Evolutionary conservation across 345 rosid genomes (phyloP), one percentile per base, ranked within the genome.

Genomic region (Raphanus sativus): DNA sequence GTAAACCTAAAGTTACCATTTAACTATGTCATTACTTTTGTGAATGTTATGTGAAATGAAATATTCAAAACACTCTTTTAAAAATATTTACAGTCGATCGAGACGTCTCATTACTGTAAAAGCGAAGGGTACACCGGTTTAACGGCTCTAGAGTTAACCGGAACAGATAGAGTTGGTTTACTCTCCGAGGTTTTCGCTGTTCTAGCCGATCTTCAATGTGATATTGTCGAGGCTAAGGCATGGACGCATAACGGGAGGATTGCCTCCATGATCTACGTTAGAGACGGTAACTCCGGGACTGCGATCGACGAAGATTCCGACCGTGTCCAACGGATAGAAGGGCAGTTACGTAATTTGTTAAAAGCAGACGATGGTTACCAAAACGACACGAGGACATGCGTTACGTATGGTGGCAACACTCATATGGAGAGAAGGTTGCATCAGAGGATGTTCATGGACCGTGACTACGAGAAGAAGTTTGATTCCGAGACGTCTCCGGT

Each of bases 351-450:
- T 80, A 87, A 86, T 69, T 81, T 92, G 62, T 84, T 95, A 17
- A 95, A 90, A 71, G 94, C 92, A 3, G 96, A 92, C 70, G 94
- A 92, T 21, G 97, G 89, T 68, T 89, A 92, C 28, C 85, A 87
- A 69, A 92, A 97, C 13, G 94, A 90, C 0, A 86, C 82, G 6
- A 95, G 86, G 70, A 95, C 91, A 1, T 77, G 85, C 0, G 92
- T 92, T 9, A 83, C 94, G 0, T 83, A 92, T 85, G 97, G 84
- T 0, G 90, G 90, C 16, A 74, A 74, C 1, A 92, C 96, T 1
- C 99, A 95, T 38, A 89, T 94, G 0, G 99, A 92, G 83, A 92
- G 99, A 71, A 87, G 99, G 82, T 68, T 95, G 36, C 99, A 95
- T 64, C 99, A 95, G 62, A 91, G 94, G 89, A 95, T 95, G 99